phyloP scores from a whole-genome alignment of 1,284 basidiomycete genomes.

The Phylloboletellus chloephorus region DNA sequence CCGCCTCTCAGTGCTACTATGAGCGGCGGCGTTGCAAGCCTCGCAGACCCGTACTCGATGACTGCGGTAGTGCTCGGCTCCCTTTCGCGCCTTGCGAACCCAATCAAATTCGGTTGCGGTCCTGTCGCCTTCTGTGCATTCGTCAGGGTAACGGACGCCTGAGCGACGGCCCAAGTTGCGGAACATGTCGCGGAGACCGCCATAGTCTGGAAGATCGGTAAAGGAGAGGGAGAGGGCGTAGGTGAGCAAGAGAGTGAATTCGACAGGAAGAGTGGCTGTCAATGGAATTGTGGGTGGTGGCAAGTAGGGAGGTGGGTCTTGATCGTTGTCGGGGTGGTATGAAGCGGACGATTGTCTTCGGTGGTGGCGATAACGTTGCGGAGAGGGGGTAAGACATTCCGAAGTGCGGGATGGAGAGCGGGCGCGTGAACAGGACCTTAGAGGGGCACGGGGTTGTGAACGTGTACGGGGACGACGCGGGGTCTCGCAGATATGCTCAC shows the following conservation, averaged over 20 bases:
- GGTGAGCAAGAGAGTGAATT: slow-evolving; percentile 83
- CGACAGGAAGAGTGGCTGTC: slow-evolving; percentile 79
- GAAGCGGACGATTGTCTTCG: slow-evolving; percentile 20
- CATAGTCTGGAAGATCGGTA: slow-evolving; percentile 89
- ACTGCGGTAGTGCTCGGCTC: slow-evolving; percentile 8
- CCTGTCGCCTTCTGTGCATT: slow-evolving; percentile 43
- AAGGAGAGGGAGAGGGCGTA: slow-evolving; percentile 85
- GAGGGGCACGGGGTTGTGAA: slow-evolving; percentile 20
- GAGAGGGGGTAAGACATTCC: slow-evolving; percentile 13
- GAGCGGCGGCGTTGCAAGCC: slow-evolving; percentile 30
- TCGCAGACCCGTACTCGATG: slow-evolving; percentile 32
- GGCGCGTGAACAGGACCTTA: slow-evolving; percentile 11
- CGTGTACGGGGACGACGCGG: slow-evolving; percentile 15
- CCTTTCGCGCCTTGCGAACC: slow-evolving; percentile 22
- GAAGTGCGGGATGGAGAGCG: slow-evolving; percentile 7
- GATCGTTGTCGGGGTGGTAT: slow-evolving; percentile 15
- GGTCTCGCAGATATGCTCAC: slow-evolving; percentile 1
- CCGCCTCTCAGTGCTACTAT: slow-evolving; percentile 23
- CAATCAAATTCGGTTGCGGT: slow-evolving; percentile 25
- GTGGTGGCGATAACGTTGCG: slow-evolving; percentile 12
- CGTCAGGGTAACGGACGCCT: slow-evolving; percentile 49
- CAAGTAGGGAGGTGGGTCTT: slow-evolving; percentile 9
- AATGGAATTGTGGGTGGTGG: slow-evolving; percentile 42
- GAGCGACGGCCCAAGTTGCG: slow-evolving; percentile 53
- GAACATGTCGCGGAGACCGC: slow-evolving; percentile 79